Conservation (phyloP, 148 eudicot species). For the Simmondsia chinensis region DNA sequence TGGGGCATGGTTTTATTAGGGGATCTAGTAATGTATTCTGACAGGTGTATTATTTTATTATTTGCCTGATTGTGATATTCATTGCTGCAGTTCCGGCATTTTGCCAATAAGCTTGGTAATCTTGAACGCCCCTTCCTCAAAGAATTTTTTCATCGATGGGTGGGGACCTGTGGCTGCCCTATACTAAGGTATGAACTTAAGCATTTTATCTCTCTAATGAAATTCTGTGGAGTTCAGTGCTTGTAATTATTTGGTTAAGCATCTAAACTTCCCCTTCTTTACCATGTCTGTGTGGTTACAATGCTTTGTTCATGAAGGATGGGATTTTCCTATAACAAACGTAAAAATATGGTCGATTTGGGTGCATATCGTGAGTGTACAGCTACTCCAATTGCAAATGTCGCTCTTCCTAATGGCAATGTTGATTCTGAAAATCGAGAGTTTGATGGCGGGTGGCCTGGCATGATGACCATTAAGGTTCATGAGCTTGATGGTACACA, state of each 20-base stretch:
- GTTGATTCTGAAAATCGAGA: conserved; percentile 64
- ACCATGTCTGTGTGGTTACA: conserved; percentile 4
- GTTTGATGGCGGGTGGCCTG: conserved; percentile 90
- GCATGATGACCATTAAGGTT: conserved; percentile 97
- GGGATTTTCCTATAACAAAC: conserved; percentile 91
- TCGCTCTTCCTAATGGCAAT: conserved; percentile 27
- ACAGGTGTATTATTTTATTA: not conserved
- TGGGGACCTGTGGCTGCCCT: conserved; percentile 94
- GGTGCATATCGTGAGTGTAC: conserved; percentile 86
- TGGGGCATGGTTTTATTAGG: not conserved
- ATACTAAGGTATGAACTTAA: conserved; percentile 48
- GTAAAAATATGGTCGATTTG: conserved; percentile 82
- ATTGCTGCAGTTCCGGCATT: conserved; percentile 75
- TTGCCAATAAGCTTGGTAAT: conserved; percentile 90
- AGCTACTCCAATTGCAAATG: conserved; percentile 35
- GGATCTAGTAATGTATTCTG: not conserved
- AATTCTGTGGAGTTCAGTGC: not conserved
- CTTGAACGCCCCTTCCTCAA: conserved; percentile 96
- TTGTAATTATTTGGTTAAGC: not conserved
- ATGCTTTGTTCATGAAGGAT: conserved; percentile 39
- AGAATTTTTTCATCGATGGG: conserved; percentile 97
- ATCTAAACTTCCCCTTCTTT: not conserved
- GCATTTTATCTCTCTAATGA: not conserved
- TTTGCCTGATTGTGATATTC: conserved; percentile 4
- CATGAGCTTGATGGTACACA: conserved; percentile 98